A percentile compares a stretch with the other conserved stretches of the same genome.
Evolutionary conservation across 345 rosid species (phyloP).

Genomic region (Clausena lansium): DNA sequence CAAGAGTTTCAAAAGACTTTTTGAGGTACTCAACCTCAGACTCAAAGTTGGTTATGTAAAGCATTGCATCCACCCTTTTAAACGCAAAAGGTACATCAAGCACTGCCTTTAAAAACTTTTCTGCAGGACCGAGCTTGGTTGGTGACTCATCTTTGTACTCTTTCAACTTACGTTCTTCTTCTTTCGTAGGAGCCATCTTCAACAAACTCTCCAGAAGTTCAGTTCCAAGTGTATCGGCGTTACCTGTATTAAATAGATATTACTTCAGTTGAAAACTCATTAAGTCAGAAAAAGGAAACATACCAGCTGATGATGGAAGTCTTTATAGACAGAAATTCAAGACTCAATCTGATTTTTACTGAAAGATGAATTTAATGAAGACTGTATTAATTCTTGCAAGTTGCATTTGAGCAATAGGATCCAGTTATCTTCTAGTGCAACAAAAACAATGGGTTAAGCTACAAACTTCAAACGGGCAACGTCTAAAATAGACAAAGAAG

Average conservation of each 20-base stretch:
- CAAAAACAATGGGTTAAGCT: not conserved
- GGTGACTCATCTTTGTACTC: constrained; percentile 79
- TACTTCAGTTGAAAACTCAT: constrained; percentile 15
- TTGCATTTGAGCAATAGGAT: not conserved
- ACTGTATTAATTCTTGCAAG: not conserved
- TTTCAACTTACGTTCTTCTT: constrained; percentile 86
- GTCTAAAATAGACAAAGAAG: not conserved
- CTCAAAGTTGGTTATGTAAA: constrained; percentile 82
- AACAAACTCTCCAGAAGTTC: constrained; percentile 92
- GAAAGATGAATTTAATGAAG: not conserved
- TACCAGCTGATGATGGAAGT: not conserved
- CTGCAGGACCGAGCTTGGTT: constrained; percentile 79
- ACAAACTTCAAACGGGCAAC: not conserved
- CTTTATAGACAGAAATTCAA: not conserved
- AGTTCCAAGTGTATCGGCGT: constrained; percentile 82
- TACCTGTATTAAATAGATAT: constrained; percentile 51
- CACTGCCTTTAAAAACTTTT: constrained; percentile 83
- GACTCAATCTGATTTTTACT: not conserved
- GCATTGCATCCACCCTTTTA: constrained; percentile 81
- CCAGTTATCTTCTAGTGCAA: not conserved
- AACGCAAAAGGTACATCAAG: constrained; percentile 96
- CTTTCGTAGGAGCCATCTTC: constrained; percentile 93
- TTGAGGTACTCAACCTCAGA: constrained; percentile 87
- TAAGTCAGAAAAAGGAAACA: not conserved
- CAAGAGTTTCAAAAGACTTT: constrained; percentile 81